Base-by-base conservation (phyloP, 495 filamentous ascomycete genomes). In the Cenococcum geophilum region DNA sequence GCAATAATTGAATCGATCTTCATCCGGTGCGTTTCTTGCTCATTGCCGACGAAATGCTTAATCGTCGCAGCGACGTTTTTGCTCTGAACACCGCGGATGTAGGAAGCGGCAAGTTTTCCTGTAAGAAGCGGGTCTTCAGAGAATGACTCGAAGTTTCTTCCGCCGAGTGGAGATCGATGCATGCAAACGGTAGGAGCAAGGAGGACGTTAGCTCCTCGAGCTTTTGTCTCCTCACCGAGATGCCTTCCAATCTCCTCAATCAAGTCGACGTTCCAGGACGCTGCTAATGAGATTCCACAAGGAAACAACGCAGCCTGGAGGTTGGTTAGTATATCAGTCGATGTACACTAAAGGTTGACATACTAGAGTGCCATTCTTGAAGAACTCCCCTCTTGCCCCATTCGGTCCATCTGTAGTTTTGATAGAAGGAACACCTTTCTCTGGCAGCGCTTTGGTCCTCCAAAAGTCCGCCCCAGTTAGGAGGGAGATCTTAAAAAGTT, bases 321-420 rank as follows among this genome's bases (percentile, higher is more conserved):
- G 16, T 32, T 18, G 34, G 27, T 63, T 21, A 63, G 43, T 18
- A n/a, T 25, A 58, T 53, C n/a, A 25, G 6, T 14, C 11, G 14
- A 12, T 40, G n/a, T 35, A 11, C 1, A 21, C 3, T 36, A 5
- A n/a, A 43, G 27, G 55, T 6, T 47, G 48, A 73, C 75, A 55
- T 68, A 83, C 82, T 71, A 83, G 83, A 50, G 82, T 85, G 21
- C 82, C 83, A 43, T 80, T 80, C 16, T 82, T 82, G 66, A 85
- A 86, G 51, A 83, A 82, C 16, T 79, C 80, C 22, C 69, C 69
- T 58, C 69, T 42, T 20, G 69, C 69, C 6, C 69, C 69, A 59
- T 66, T 69, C 9, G 69, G 69, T 22, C 69, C 69, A 50, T 71
- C 69, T 21, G 69, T 67, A n/a, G 69, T 71, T 52, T 71, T 71